Conservation (phyloP, 148 eudicot species). For the Persicaria maculosa region DNA sequence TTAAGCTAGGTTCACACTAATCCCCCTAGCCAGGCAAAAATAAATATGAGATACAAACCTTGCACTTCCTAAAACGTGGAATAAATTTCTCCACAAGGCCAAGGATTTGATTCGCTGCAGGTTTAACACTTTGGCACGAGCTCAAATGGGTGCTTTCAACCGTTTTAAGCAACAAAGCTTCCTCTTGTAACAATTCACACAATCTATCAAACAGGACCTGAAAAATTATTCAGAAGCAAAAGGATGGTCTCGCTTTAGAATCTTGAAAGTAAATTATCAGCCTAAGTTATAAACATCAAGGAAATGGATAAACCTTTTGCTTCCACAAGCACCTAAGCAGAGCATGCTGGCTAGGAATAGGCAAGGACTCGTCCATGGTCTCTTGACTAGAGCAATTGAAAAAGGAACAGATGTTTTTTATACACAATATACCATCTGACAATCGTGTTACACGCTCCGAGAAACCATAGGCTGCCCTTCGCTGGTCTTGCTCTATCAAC, state of each 20-base stretch:
- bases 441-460: slow-evolving; percentile 30
- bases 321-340: slow-evolving; percentile 75
- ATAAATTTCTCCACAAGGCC: slow-evolving; percentile 41
- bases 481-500: slow-evolving; percentile 77
- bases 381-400: slow-evolving; percentile 15
- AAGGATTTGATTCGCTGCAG: slow-evolving; percentile 34
- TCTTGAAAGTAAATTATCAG: neutral
- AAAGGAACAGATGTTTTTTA: slow-evolving; percentile 32
- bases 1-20: neutral
- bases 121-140: slow-evolving; percentile 48
- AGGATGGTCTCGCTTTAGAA: neutral
- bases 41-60: slow-evolving; percentile 35
- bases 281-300: neutral
- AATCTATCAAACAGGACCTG: slow-evolving; percentile 84
- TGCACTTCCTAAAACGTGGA: slow-evolving; percentile 53
- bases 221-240: slow-evolving; percentile 13
- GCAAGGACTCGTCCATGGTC: slow-evolving; percentile 17
- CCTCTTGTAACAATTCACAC: slow-evolving; percentile 51
- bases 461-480: slow-evolving; percentile 59
- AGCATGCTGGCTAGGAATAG: slow-evolving; percentile 33
- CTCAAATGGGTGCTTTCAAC: slow-evolving; percentile 47
- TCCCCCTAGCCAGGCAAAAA: neutral
- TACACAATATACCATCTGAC: slow-evolving; percentile 29
- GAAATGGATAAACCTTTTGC: slow-evolving; percentile 58
- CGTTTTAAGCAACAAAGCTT: slow-evolving; percentile 54